Evolutionary conservation across 768 basidiomycete species (phyloP).

Genomic region (Cyclocybe cylindracea): DNA sequence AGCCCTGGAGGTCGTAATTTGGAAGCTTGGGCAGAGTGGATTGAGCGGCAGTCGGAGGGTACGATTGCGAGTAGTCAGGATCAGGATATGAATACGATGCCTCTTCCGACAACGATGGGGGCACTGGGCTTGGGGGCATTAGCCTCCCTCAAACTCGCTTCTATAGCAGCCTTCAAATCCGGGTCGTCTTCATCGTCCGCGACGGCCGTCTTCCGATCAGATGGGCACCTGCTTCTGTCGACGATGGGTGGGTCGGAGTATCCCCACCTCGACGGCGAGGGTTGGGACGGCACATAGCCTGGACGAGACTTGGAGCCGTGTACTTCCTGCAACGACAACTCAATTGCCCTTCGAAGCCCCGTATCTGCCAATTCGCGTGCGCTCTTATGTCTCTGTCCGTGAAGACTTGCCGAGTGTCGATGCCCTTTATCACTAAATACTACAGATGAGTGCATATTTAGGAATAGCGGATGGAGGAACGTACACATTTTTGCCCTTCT

Average conservation of each 20-base stretch:
- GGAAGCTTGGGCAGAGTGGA: conserved; percentile 59
- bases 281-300: conserved; percentile 72
- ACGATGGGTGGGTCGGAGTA: conserved; percentile 74
- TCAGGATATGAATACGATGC: conserved; percentile 31
- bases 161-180: conserved; percentile 90
- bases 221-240: conserved; percentile 49
- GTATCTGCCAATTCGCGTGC: conserved; percentile 74
- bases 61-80: conserved; percentile 46
- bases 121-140: conserved; percentile 79
- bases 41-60: conserved; percentile 39
- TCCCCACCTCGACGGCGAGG: conserved; percentile 52
- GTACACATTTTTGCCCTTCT: conserved; percentile 61
- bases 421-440: conserved; percentile 44
- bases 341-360: conserved; percentile 91
- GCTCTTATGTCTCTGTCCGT: conserved; percentile 52
- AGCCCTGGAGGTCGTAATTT: conserved; percentile 82
- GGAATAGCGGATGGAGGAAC: conserved; percentile 14
- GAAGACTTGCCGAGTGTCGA: conserved; percentile 55
- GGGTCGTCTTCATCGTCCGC: conserved; percentile 81
- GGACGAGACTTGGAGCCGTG: conserved; percentile 50
- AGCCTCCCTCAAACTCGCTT: conserved; percentile 89
- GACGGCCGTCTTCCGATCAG: conserved; percentile 22
- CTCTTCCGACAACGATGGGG: conserved; percentile 60
- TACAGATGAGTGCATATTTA: background rate
- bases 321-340: conserved; percentile 84